phyloP scores from a whole-genome alignment of 108 stramenopile species.

The Pseudonitzschia delicatissima region DNA sequence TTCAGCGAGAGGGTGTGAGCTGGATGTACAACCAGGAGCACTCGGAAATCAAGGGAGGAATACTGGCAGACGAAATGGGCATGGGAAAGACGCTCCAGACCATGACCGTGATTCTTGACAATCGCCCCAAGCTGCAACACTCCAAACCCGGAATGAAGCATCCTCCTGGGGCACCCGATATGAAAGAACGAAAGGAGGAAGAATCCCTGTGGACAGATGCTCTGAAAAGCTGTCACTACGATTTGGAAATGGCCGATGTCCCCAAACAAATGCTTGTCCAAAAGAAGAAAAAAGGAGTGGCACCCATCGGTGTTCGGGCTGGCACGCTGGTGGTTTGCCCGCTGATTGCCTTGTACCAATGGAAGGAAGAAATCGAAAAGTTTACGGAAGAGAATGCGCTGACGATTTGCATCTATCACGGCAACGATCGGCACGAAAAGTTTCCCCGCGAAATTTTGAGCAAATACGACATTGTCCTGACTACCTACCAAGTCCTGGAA shows the following conservation, averaged over 20 bases:
- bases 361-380: conserved; percentile 94
- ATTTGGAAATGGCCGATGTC: conserved; percentile 78
- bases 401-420: conserved; percentile 90
- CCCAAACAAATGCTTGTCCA: conserved; percentile 42
- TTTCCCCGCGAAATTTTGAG: conserved; percentile 69
- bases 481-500: conserved; percentile 96
- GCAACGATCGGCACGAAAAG: conserved; percentile 63
- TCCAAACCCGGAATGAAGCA: conserved; percentile 63
- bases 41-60: conserved; percentile 78
- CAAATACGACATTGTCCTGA: conserved; percentile 94
- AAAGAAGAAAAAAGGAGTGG: conserved; percentile 29
- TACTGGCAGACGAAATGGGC: conserved; percentile 74
- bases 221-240: conserved; percentile 57
- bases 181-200: conserved; percentile 46
- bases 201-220: conserved; percentile 66
- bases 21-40: conserved; percentile 93
- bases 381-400: conserved; percentile 78
- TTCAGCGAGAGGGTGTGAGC: conserved; percentile 92
- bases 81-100: conserved; percentile 91
- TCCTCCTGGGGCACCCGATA: conserved; percentile 49
- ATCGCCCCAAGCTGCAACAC: conserved; percentile 76
- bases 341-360: conserved; percentile 93
- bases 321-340: conserved; percentile 96
- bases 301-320: conserved; percentile 44
- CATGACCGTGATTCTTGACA: conserved; percentile 87